Conservation (phyloP, 257 asterid genomes). For the Solanum etuberosum region DNA sequence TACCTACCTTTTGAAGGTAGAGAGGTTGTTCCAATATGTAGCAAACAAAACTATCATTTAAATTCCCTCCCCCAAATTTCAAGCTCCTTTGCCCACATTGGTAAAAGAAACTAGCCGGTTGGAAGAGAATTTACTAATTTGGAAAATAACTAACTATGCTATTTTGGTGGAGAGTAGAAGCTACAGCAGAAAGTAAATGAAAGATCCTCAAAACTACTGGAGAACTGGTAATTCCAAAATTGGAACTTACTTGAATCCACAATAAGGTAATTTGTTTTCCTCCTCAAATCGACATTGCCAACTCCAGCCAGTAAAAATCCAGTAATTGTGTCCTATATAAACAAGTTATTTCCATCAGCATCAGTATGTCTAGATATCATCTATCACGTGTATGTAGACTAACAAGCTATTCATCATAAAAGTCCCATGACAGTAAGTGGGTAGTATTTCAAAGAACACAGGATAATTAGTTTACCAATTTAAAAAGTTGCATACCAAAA, state of each 20-base stretch:
- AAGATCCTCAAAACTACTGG: neutral
- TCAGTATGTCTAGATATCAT: neutral
- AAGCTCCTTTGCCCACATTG: neutral
- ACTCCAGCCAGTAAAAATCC: constrained; percentile 97
- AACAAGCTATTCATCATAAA: neutral
- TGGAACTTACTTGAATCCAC: constrained; percentile 76
- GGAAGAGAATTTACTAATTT: neutral
- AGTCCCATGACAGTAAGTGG: neutral
- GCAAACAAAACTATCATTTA: neutral
- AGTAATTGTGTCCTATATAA: constrained; percentile 69
- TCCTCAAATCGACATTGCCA: constrained; percentile 94
- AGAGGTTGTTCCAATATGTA: neutral
- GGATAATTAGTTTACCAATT: neutral
- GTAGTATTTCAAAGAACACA: neutral
- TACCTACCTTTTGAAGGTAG: neutral
- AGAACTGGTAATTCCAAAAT: neutral
- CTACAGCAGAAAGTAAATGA: neutral
- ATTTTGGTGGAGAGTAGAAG: neutral
- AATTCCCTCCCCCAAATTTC: neutral
- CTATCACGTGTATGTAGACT: neutral
- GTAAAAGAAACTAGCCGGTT: neutral
- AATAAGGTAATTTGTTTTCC: constrained; percentile 82
- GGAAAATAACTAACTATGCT: neutral
- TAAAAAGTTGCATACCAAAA: neutral
- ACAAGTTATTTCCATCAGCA: neutral